A percentile compares a stretch with the other conserved stretches of the same genome.
Evolutionary conservation across 768 basidiomycete genomes (phyloP).

Genomic region (Kwoniella mangroviensis): DNA sequence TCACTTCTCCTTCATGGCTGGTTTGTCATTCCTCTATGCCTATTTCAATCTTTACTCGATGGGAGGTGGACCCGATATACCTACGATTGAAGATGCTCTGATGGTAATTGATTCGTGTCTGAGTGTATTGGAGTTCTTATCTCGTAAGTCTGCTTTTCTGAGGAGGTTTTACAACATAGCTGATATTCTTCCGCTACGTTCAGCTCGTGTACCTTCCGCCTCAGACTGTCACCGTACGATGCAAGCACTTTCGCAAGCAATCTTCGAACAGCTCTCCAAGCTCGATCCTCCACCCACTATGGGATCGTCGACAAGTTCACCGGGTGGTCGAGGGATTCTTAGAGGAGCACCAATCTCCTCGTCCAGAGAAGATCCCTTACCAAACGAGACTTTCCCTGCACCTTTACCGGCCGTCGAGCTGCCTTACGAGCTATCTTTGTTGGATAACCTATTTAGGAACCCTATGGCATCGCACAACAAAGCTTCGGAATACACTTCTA

Average conservation of each 20-base stretch:
- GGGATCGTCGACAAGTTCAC: conserved; percentile 18
- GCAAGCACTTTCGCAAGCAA: conserved; percentile 38
- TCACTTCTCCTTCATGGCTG: conserved; percentile 57
- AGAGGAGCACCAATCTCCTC: conserved; percentile 49
- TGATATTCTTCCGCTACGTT: too few species aligned
- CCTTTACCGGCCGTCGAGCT: conserved; percentile 51
- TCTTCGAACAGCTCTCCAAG: conserved; percentile 38
- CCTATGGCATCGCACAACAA: conserved; percentile 56
- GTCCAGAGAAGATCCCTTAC: conserved; percentile 51
- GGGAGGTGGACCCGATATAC: conserved; percentile 54
- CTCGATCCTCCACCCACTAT: conserved; percentile 23
- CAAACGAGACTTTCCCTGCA: conserved; percentile 48
- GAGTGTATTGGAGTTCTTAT: conserved; percentile 53
- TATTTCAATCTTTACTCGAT: conserved; percentile 57
- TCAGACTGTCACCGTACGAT: conserved; percentile 44
- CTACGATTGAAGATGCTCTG: conserved; percentile 55
- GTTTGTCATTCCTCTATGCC: conserved; percentile 58
- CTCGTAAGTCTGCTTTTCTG: conserved; percentile 43
- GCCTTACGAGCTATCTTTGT: conserved; percentile 55
- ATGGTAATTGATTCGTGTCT: conserved; percentile 57
- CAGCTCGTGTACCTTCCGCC: conserved; percentile 46
- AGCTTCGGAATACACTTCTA: conserved; percentile 55
- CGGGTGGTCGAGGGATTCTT: conserved; percentile 24
- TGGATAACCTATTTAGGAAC: conserved; percentile 58
- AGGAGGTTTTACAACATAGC: too few species aligned